Evolutionary conservation across 495 filamentous ascomycete species (phyloP), one percentile per base, ranked within the genome.

Genomic region (Trichocladium antarcticum): DNA sequence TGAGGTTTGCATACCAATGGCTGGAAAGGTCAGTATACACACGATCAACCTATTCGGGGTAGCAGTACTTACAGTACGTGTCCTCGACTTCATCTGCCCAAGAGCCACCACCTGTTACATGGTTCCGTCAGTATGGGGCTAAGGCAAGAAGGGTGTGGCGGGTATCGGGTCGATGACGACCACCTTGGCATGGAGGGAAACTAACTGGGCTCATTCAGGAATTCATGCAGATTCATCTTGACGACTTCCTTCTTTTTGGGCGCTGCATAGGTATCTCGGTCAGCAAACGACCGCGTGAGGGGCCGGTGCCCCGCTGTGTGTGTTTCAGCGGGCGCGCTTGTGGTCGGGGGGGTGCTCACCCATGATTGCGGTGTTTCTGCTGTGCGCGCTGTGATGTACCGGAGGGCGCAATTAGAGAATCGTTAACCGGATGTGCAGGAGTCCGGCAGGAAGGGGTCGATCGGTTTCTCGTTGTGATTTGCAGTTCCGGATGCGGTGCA

Each of bases 11-110:
- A 20, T 17, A 46, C 46, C 20, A 22, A 37, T 50, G 12, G 35
- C 52, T 29, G 21, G 17, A 32, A 11, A 14, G 14, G 35, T 43
- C 22, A 46, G 36, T 32, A 39, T 11, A 43, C 15, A 38, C 27
- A 15, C 22, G 12, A 49, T 15, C 11, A 47, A 3, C 4, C 4
- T 8, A 6, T 28, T 12, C 36, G n/a, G 19, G 19, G 12, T 10
- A 14, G 37, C 9, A 21, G 10, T 21, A 24, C 79, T 64, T 81
- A 89, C 86, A 71, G 66, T 75, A 72, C 52, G 84, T 69, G 56
- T 92, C 85, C 64, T 97, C 92, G 76, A 97, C 93, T 62, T 98
- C 92, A 73, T 97, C 92, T 55, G 92, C 92, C 92, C 92, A 98
- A 51, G 92, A 95, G 61, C 87, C 68, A 31, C 64, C 85, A 54